Evolutionary conservation across 129 eudicot genomes (phyloP).

Genomic region (Pittosporum tobira): DNA sequence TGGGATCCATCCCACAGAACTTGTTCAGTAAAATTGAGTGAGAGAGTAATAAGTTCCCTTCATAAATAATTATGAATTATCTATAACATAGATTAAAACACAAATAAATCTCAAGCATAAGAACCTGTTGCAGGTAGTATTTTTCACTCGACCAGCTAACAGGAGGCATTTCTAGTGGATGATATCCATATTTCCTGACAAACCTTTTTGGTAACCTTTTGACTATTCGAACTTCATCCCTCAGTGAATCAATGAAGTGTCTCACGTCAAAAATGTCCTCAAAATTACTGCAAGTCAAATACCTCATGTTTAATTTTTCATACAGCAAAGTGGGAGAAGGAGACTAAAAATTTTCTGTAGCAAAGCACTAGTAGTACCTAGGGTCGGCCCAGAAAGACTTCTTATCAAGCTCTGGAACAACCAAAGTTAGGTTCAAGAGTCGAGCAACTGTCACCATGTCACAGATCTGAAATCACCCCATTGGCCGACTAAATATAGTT

Average conservation of each 20-base stretch:
- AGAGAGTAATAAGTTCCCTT: not conserved
- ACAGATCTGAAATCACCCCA: slow-evolving; percentile 56
- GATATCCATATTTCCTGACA: slow-evolving; percentile 56
- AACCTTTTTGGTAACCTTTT: slow-evolving; percentile 82
- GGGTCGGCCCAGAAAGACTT: slow-evolving; percentile 97
- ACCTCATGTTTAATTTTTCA: slow-evolving; percentile 2
- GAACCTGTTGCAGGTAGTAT: slow-evolving; percentile 83
- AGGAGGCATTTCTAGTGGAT: slow-evolving; percentile 80
- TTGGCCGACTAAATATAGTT: slow-evolving; percentile 12
- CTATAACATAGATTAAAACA: no score
- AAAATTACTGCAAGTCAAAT: slow-evolving; percentile 71
- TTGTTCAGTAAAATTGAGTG: not conserved
- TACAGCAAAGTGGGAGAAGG: slow-evolving; percentile 5
- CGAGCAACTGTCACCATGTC: slow-evolving; percentile 98
- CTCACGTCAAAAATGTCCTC: slow-evolving; percentile 82
- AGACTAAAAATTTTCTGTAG: not conserved
- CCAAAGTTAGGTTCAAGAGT: slow-evolving; percentile 82
- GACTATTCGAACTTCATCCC: slow-evolving; percentile 83
- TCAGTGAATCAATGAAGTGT: slow-evolving; percentile 79
- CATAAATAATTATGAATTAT: not conserved
- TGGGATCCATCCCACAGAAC: slow-evolving; percentile 2
- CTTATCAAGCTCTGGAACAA: slow-evolving; percentile 97
- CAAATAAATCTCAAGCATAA: not conserved
- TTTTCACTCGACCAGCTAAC: slow-evolving; percentile 96
- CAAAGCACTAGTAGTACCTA: slow-evolving; percentile 33